These are phyloP conservation scores for Paramecium sonneborni DNA, from an alignment of 73 alveolate genomes.

Conservation along the genomic window DNA sequence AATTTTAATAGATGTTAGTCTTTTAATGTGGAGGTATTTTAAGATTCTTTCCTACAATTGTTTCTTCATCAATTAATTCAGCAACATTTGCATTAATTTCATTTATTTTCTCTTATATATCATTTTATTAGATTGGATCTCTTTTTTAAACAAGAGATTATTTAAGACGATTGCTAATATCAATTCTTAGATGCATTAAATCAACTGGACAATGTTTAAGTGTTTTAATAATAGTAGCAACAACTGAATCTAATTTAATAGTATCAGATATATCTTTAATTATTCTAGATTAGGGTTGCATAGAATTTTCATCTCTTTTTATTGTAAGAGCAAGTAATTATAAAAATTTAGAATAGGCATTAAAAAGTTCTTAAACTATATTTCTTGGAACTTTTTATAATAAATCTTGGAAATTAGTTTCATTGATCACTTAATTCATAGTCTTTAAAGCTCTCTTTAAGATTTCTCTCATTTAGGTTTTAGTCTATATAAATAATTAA, in stretches of 20 bases:
- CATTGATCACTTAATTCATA: neutral
- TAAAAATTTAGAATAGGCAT: neutral
- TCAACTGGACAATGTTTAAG: slow-evolving; percentile 35
- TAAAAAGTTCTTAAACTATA: neutral
- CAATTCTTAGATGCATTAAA: neutral
- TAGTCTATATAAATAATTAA: neutral
- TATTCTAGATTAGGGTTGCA: neutral
- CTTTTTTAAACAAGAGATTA: neutral
- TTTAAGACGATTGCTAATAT: slow-evolving; percentile 3
- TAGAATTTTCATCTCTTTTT: slow-evolving; percentile 5
- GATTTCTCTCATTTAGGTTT: slow-evolving; percentile 15
- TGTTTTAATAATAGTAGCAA: neutral
- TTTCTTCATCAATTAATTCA: slow-evolving; percentile 44
- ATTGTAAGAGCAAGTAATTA: neutral
- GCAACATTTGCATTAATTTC: slow-evolving; percentile 26
- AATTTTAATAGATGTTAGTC: neutral
- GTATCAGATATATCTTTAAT: neutral
- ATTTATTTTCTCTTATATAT: neutral
- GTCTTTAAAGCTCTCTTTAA: neutral
- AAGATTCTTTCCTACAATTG: neutral
- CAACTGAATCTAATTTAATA: neutral
- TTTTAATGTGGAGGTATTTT: neutral
- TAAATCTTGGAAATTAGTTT: slow-evolving; percentile 22
- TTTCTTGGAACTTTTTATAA: slow-evolving; percentile 11
- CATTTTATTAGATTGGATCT: neutral